phyloP scores from a whole-genome alignment of 257 asterid genomes.

The Agastache rugosa region DNA sequence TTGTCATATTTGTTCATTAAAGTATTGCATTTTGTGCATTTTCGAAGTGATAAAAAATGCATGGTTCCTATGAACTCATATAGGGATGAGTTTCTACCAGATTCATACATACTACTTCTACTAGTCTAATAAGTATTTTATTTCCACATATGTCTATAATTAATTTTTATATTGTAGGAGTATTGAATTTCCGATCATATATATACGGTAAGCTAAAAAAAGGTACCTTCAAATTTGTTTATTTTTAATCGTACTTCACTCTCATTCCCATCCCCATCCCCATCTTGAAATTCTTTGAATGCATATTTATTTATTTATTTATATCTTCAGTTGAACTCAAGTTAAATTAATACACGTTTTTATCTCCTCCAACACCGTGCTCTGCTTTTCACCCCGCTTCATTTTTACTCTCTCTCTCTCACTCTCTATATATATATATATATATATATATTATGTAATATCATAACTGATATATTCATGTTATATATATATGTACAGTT shows the following conservation, averaged over 20 bases:
- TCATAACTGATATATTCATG: not conserved
- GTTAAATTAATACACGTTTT: not conserved
- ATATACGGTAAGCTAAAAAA: not conserved
- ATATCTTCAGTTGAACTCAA: not conserved
- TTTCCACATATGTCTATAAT: too few relatives aligned
- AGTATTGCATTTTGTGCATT: too few relatives aligned
- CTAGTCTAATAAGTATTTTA: too few relatives aligned
- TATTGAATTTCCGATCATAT: not conserved
- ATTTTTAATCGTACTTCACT: not conserved
- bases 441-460: not conserved
- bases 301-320: not conserved
- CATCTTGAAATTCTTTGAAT: not conserved
- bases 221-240: not conserved
- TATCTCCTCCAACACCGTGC: too few relatives aligned
- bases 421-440: too few relatives aligned
- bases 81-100: too few relatives aligned
- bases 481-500: conserved; percentile 1
- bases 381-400: too few relatives aligned
- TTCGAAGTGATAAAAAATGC: too few relatives aligned
- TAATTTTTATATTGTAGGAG: not conserved
- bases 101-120: too few relatives aligned
- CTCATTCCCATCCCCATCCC: conserved; percentile 9
- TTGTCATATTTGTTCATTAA: too few relatives aligned
- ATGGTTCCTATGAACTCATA: too few relatives aligned
- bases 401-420: too few relatives aligned